Conservation (phyloP, 1,284 basidiomycete species). For the Volvariella surrecta region DNA sequence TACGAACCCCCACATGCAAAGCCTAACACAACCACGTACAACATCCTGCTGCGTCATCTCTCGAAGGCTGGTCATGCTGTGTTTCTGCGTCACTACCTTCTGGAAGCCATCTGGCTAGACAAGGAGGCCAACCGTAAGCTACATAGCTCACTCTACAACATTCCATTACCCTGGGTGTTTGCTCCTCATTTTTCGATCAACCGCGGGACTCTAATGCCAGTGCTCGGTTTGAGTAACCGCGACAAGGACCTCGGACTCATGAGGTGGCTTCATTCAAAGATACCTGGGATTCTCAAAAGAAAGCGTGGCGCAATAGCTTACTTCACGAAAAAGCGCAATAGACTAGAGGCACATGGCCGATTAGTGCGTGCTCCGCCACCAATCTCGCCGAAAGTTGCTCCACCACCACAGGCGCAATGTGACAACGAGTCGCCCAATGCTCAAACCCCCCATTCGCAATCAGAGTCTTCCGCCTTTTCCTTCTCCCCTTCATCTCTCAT, state of each 20-base stretch:
- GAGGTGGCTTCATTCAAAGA: conserved; percentile 43
- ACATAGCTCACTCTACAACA: conserved; percentile 8
- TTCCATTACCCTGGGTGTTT: conserved; percentile 20
- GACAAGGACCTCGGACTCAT: conserved; percentile 46
- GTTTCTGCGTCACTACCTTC: conserved; percentile 61
- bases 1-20: conserved; percentile 36
- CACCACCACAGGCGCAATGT: no score
- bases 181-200: conserved; percentile 47
- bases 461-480: neutral
- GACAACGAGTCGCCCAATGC: neutral
- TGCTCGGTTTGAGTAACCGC: conserved; percentile 47
- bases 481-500: neutral
- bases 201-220: conserved; percentile 43
- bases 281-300: conserved; percentile 30
- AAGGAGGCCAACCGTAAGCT: conserved; percentile 24
- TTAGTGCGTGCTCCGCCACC: neutral
- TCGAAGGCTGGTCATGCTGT: conserved; percentile 35
- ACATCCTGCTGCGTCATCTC: conserved; percentile 49
- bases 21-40: conserved; percentile 67
- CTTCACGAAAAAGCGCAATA: conserved; percentile 24
- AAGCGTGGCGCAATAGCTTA: conserved; percentile 39
- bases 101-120: conserved; percentile 49
- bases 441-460: neutral
- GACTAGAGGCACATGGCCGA: neutral
- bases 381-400: no score